Evolutionary conservation across 148 eudicot genomes (phyloP), one percentile per base, ranked within the genome.

Genomic region (Diospyros lotus): DNA sequence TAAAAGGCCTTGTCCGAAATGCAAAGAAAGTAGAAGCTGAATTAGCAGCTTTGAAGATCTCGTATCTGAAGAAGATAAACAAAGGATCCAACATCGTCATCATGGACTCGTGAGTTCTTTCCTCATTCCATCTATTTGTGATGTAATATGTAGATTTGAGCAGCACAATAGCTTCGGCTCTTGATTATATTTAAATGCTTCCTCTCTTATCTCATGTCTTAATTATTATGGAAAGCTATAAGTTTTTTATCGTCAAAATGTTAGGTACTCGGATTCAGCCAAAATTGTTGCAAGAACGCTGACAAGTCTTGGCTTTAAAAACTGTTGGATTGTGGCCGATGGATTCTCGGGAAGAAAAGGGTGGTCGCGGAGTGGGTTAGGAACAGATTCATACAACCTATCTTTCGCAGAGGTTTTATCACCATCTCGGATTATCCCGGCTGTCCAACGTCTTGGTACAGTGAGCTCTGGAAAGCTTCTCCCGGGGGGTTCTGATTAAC

Each of bases 321-420:
- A 90, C 80, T 68, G 83, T 44, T 94, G 95, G 93, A 82, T 89
- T 39, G 87, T 94, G 84, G 71, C 78, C 1, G 98, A 90, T 78
- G 98, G 98, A 55, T 94, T 94, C 84, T 94, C 93, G 0, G 98
- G 98, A 81, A 73, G 97, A 82, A 87, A 69, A 65, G 98, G 98
- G 6, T 94, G 97, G 98, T 73, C 84, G 66, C 95, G 90, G 72
- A 94, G 98, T 74, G 90, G 92, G 7, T 76, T 94, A 74, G 97
- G 97, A 18, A 83, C 91, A 1, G 97, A 94, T 78, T 85, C 95
- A 1, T 90, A 88, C 73, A 87, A 85, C 42, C 18, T 91, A 9
- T 87, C 97, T 3, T 82, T 90, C 28, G 84, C 87, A 5, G 84
- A 92, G 83, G 82, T 94, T 42, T 58, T 94, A 48, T 90, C 97